These are phyloP conservation scores for Dorcoceras hygrometricum DNA, from an alignment of 257 asterid genomes.

Conservation along the genomic window DNA sequence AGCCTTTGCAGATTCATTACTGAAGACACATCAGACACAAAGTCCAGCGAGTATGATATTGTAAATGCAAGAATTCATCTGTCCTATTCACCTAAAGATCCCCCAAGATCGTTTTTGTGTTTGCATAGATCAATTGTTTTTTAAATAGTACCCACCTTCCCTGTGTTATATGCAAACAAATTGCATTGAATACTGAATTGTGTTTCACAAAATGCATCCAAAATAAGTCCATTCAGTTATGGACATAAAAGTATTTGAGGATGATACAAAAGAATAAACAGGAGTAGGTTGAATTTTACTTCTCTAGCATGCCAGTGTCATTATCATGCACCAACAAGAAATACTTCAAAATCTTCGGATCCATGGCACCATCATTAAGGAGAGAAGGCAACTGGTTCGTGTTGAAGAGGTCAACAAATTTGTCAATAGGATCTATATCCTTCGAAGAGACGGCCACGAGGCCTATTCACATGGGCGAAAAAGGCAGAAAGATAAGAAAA, in stretches of 20 bases:
- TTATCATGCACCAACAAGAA: slow-evolving; percentile 82
- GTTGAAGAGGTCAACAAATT: slow-evolving; percentile 82
- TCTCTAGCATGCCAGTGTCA: slow-evolving; percentile 59
- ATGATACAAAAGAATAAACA: slow-evolving; percentile 19
- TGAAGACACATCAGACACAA: slow-evolving; percentile 9
- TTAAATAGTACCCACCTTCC: slow-evolving; percentile 5
- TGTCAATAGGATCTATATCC: slow-evolving; percentile 77
- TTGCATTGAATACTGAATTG: neutral
- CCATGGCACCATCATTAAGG: slow-evolving; percentile 89
- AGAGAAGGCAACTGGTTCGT: slow-evolving; percentile 75
- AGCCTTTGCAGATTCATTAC: neutral
- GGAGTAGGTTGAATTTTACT: slow-evolving; percentile 38
- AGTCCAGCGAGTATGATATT: neutral
- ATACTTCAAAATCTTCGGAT: slow-evolving; percentile 90
- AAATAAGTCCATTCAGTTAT: slow-evolving; percentile 16
- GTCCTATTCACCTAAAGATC: slow-evolving; percentile 8
- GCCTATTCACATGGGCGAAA: slow-evolving; percentile 49
- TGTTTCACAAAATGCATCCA: slow-evolving; percentile 13
- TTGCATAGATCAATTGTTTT: slow-evolving; percentile 3
- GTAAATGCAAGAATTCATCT: neutral
- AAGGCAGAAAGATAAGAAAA: slow-evolving; percentile 32
- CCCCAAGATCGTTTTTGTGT: slow-evolving; percentile 9
- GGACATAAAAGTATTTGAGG: slow-evolving; percentile 3
- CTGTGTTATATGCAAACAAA: neutral
- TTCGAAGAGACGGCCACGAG: slow-evolving; percentile 84